Base-by-base conservation (phyloP, 2,329 filamentous ascomycete genomes). In the Cladosporium sp. region DNA sequence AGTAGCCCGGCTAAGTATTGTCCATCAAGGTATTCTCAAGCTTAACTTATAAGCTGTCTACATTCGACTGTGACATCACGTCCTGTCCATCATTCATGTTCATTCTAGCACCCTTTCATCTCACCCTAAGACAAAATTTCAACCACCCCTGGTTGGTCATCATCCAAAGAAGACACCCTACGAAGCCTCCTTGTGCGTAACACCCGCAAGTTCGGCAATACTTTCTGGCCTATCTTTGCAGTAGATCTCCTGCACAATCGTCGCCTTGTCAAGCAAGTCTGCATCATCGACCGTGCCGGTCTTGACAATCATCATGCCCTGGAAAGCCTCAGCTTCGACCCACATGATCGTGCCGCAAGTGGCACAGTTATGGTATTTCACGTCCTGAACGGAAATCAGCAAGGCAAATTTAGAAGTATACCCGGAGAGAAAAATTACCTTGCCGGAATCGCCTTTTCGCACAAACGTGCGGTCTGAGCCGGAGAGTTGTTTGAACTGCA, bases 251-350 rank as follows among this genome's bases (percentile, higher is more conserved):
- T 59, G n/a, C 4, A 39, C 57, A 1, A 68, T 68, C 57, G 53
- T 57, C 13, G 59, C 60, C 39, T 59, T 60, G 13, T 66, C 55
- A 52, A 65, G 56, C 1, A 51, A 62, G 6, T 60, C 60, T 17
- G 59, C 40, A 45, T 70, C 68, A 40, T 71, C 70, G 17, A 72
- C 49, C 9, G 69, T 71, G 3, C 70, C 69, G 10, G 62, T 62
- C 61, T 71, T 71, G 47, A 71, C 57, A 36, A 71, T 67, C 12
- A 59, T 61, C 9, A 69, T 35, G 17, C 64, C 69, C 0, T 60
- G 60, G 56, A 68, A 53, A 4, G 61, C 63, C 6, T 68, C 64
- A 9, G 58, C 60, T 37, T 66, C 57, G 4, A 67, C 68, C 19
- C 48, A 61, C 58, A 71, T 66, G 39, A 70, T 60, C 9, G 62